phyloP scores from a whole-genome alignment of 2,329 filamentous ascomycete species.

The Colletotrichum sp. region DNA sequence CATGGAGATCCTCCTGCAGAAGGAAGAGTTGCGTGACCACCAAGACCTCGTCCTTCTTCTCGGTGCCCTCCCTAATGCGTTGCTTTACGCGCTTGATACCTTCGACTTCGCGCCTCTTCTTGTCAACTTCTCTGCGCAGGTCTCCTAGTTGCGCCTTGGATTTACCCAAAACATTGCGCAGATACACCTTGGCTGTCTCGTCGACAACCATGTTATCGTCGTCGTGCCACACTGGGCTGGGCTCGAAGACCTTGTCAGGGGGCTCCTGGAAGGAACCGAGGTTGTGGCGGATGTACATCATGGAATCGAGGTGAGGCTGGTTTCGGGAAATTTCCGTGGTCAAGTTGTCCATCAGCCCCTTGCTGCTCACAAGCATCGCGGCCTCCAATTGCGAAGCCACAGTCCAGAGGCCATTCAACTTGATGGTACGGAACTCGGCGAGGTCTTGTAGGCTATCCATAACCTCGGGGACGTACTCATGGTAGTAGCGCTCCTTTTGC shows the following conservation, averaged over 20 bases:
- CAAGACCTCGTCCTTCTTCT: slow-evolving; percentile 87
- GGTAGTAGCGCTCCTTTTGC: slow-evolving; percentile 96
- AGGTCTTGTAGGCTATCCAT: slow-evolving; percentile 94
- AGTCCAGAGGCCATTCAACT: slow-evolving; percentile 86
- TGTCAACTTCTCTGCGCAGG: slow-evolving; percentile 81
- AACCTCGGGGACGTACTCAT: slow-evolving; percentile 93
- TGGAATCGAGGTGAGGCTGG: slow-evolving; percentile 85
- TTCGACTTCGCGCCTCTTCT: slow-evolving; percentile 86
- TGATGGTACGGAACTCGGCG: slow-evolving; percentile 83
- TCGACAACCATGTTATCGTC: slow-evolving; percentile 86
- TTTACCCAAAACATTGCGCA: slow-evolving; percentile 90
- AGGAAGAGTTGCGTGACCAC: slow-evolving; percentile 83
- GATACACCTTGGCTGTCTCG: slow-evolving; percentile 84
- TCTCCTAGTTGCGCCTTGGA: slow-evolving; percentile 86
- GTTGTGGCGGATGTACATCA: slow-evolving; percentile 98
- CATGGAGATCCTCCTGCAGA: slow-evolving; percentile 83
- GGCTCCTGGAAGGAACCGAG: slow-evolving; percentile 83
- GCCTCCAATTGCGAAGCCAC: slow-evolving; percentile 80
- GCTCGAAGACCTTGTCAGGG: slow-evolving; percentile 83
- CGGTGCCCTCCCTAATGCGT: slow-evolving; percentile 78
- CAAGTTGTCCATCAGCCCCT: slow-evolving; percentile 73
- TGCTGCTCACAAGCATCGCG: slow-evolving; percentile 77
- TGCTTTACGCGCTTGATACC: slow-evolving; percentile 74
- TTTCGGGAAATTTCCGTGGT: slow-evolving; percentile 85
- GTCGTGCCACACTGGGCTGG: slow-evolving; percentile 96